Base-by-base conservation (phyloP, 179 eudicot species). In the Corrigiola litoralis region DNA sequence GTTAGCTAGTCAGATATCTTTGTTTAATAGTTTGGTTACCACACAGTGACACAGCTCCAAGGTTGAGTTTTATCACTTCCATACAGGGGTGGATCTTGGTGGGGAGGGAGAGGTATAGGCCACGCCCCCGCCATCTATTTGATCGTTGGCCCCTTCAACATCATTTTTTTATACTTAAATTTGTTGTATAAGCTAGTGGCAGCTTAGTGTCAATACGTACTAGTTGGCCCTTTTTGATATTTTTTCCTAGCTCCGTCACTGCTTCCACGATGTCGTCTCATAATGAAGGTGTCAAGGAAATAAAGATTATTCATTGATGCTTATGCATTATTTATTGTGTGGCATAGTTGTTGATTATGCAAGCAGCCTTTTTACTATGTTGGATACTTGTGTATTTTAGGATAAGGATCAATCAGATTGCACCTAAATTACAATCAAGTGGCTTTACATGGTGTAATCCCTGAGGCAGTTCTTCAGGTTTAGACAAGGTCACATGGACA, bases 401-500 rank as follows among this genome's bases (percentile, higher is more conserved):
- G 33, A 46, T 23, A 17, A 16, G 57, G 56, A 45, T 57, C 59
- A 60, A 60, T 66, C 50, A 52, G 18, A 46, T 33, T 37, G 54
- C 64, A 66, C 36, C 41, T 60, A 63, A 57, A 48, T 28, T 34
- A 33, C 56, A 42, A 31, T 24, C 46, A 28, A 63, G 54, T 68
- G 48, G 63, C 68, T 38, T 64, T 21, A 14, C 25, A 58, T 47
- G n/a, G n/a, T 70, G 23, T 25, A 42, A 71, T 66, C 45, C 65
- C 25, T 2, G 50, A 52, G 67, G 21, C 13, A 49, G 59, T 23
- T 47, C 71, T 61, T 54, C 72, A 62, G 52, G 63, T 21, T 42
- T 61, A 72, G 72, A 70, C 81, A 77, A 65, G 56, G 55, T 53
- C 74, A 73, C 75, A 69, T 73, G 75, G 72, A 41, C 65, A 53